phyloP scores from a whole-genome alignment of 495 filamentous ascomycete species.

The Tuber microsphaerosporum region DNA sequence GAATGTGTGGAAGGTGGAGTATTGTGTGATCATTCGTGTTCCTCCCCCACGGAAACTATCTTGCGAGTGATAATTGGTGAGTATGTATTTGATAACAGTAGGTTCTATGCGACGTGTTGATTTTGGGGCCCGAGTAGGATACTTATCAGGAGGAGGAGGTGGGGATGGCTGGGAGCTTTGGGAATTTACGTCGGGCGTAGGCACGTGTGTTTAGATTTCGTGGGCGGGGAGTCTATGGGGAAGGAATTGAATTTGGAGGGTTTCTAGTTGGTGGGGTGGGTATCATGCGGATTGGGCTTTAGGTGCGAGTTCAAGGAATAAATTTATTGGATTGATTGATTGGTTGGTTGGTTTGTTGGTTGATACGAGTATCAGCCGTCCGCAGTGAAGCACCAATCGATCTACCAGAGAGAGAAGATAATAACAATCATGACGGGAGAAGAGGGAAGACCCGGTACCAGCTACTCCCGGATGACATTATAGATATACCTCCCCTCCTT shows the following conservation, averaged over 20 bases:
- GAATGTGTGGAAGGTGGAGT: too few relatives aligned
- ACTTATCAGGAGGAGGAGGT: background rate
- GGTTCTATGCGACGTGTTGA: background rate
- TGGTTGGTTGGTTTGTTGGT: too few relatives aligned
- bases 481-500: background rate
- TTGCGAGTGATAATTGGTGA: background rate
- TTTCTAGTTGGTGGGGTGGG: background rate
- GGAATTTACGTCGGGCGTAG: too few relatives aligned
- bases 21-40: too few relatives aligned
- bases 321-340: background rate
- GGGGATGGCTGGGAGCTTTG: too few relatives aligned
- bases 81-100: background rate
- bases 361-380: background rate
- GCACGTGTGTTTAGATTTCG: too few relatives aligned
- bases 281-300: background rate
- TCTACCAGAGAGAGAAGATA: background rate
- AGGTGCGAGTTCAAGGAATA: background rate
- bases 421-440: background rate
- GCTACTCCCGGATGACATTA: background rate
- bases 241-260: background rate
- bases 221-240: background rate
- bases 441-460: background rate
- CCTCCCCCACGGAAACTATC: background rate
- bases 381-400: background rate
- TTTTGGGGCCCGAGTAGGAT: background rate